phyloP scores from a whole-genome alignment of 495 filamentous ascomycete species.

The Lophiotrema nucula region DNA sequence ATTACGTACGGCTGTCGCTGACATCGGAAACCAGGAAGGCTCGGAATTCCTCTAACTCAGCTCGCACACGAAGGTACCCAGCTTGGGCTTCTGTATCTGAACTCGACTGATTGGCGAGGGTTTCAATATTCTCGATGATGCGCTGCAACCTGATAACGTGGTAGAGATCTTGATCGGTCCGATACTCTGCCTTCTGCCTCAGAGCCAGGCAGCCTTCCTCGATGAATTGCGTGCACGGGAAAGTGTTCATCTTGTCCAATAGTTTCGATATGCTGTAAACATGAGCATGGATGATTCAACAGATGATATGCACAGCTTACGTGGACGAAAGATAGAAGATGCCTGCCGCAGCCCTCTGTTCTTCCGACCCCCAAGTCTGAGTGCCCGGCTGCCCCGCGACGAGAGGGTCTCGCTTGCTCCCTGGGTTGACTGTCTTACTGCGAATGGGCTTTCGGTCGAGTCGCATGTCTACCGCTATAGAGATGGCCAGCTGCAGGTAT shows the following conservation, averaged over 20 bases:
- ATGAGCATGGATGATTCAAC: not conserved
- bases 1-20: constrained; percentile 21
- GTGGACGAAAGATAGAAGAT: constrained; percentile 26
- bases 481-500: constrained; percentile 21
- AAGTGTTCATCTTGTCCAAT: constrained; percentile 26
- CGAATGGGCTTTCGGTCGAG: constrained; percentile 18
- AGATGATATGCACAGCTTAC: constrained; percentile 4
- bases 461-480: constrained; percentile 24
- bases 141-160: constrained; percentile 24
- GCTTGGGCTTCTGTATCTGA: constrained; percentile 14
- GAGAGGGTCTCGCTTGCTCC: constrained; percentile 12
- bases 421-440: not conserved
- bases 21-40: constrained; percentile 8
- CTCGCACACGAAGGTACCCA: constrained; percentile 1
- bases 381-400: not conserved
- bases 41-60: constrained; percentile 20
- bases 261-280: constrained; percentile 17
- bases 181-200: constrained; percentile 18
- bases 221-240: constrained; percentile 20
- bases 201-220: constrained; percentile 22
- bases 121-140: constrained; percentile 26
- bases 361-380: constrained; percentile 16
- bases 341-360: constrained; percentile 24
- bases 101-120: constrained; percentile 2
- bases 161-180: constrained; percentile 24